Percentiles rank a stretch among this genome's conserved stretches.
phyloP scores from a whole-genome alignment of 352 stramenopile species.

The Lagenidium sp. region DNA sequence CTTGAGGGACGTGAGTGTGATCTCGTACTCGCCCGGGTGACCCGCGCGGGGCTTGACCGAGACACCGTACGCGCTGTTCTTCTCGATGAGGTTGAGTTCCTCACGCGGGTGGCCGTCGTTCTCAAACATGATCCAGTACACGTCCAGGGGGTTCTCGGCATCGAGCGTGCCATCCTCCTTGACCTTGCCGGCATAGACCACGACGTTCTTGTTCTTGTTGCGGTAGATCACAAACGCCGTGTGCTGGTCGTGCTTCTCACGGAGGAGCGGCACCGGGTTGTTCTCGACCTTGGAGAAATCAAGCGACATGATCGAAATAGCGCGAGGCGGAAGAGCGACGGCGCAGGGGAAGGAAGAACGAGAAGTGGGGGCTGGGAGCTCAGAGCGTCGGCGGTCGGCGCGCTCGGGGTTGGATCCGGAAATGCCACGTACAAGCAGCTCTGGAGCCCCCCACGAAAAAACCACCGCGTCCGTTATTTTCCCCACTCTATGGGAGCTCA shows the following conservation, averaged over 20 bases:
- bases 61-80: slow-evolving; percentile 76
- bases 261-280: slow-evolving; percentile 69
- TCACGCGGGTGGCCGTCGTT: slow-evolving; percentile 71
- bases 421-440: too few species aligned
- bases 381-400: too few species aligned
- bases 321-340: not conserved
- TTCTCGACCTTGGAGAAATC: slow-evolving; percentile 87
- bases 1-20: slow-evolving; percentile 75
- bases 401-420: too few species aligned
- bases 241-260: slow-evolving; percentile 68
- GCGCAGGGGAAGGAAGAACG: too few species aligned
- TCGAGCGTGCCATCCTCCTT: slow-evolving; percentile 56
- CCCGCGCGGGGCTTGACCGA: slow-evolving; percentile 60
- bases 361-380: too few species aligned
- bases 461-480: too few species aligned
- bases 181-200: slow-evolving; percentile 70
- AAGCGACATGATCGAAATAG: slow-evolving; percentile 38
- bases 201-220: slow-evolving; percentile 89
- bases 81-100: slow-evolving; percentile 83
- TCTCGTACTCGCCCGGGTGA: slow-evolving; percentile 63
- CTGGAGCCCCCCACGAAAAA: too few species aligned
- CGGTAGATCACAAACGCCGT: slow-evolving; percentile 80
- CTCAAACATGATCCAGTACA: slow-evolving; percentile 90
- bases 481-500: too few species aligned
- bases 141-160: slow-evolving; percentile 59